Evolutionary conservation across 371 early-diverging fungal genomes (phyloP).

Genomic region (Quaeritorhiza haematococci): DNA sequence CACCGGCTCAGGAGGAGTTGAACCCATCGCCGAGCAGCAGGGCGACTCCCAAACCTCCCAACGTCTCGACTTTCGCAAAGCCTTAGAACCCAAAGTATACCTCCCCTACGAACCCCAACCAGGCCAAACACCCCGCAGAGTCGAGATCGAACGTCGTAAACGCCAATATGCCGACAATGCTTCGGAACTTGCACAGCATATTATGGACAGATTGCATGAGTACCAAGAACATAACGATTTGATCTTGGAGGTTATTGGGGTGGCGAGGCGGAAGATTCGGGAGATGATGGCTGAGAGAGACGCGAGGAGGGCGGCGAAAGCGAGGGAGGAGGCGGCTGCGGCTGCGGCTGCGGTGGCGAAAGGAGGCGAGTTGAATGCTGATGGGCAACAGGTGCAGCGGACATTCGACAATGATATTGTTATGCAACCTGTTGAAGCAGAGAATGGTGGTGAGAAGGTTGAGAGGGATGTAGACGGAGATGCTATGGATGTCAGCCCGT

Average conservation of each 20-base stretch:
- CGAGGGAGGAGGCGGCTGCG: too few relatives aligned
- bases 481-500: neutral
- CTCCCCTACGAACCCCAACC: constrained; percentile 35
- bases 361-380: too few relatives aligned
- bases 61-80: constrained; percentile 26
- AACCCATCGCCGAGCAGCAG: too few relatives aligned
- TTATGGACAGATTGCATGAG: too few relatives aligned
- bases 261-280: constrained; percentile 3
- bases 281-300: too few relatives aligned
- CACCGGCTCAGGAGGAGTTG: too few relatives aligned
- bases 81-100: constrained; percentile 50
- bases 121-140: constrained; percentile 43
- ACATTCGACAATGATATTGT: too few relatives aligned
- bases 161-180: constrained; percentile 38
- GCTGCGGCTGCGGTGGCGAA: too few relatives aligned
- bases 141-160: constrained; percentile 50
- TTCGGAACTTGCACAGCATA: constrained; percentile 27
- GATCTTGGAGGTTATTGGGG: neutral
- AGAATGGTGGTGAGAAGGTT: neutral
- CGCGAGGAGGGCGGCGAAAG: too few relatives aligned
- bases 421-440: too few relatives aligned
- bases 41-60: neutral
- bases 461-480: neutral
- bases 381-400: too few relatives aligned
- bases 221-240: constrained; percentile 2